Conservation (phyloP, 805 yeast species). For the Yarrowia sp. region DNA sequence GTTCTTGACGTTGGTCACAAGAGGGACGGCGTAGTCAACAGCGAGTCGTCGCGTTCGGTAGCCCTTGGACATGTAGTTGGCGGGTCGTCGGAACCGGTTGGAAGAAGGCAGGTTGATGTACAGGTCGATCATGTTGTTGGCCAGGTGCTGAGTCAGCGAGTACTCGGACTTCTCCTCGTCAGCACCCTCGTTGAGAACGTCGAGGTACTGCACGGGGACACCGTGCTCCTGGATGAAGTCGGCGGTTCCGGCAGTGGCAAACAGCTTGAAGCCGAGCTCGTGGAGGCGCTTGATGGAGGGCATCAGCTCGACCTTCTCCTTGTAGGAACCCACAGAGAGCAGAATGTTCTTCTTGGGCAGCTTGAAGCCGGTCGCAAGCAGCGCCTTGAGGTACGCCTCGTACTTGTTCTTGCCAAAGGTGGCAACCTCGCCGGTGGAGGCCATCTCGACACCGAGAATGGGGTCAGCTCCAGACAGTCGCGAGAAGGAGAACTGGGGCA, state of each 20-base stretch:
- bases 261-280: conserved; percentile 83
- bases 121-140: conserved; percentile 92
- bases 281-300: conserved; percentile 80
- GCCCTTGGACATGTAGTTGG: conserved; percentile 95
- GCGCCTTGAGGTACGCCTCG: conserved; percentile 94
- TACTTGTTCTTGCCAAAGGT: conserved; percentile 93
- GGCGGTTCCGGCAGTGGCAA: conserved; percentile 99
- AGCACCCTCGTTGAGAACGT: conserved; percentile 68
- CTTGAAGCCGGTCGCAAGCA: conserved; percentile 92
- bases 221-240: conserved; percentile 95
- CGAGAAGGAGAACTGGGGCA: conserved; percentile 96
- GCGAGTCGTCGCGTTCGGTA: conserved; percentile 99
- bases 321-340: conserved; percentile 92
- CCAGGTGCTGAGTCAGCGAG: conserved; percentile 93
- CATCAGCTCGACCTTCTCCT: conserved; percentile 89
- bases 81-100: conserved; percentile 97
- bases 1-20: conserved; percentile 95
- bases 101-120: conserved; percentile 96
- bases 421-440: conserved; percentile 98
- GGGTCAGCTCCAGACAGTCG: conserved; percentile 98
- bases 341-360: conserved; percentile 92
- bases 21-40: conserved; percentile 95
- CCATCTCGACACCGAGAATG: conserved; percentile 97
- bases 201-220: conserved; percentile 91
- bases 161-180: conserved; percentile 86